Base-by-base conservation (phyloP, 176 grass and related monocot species). In the Areca catechu region DNA sequence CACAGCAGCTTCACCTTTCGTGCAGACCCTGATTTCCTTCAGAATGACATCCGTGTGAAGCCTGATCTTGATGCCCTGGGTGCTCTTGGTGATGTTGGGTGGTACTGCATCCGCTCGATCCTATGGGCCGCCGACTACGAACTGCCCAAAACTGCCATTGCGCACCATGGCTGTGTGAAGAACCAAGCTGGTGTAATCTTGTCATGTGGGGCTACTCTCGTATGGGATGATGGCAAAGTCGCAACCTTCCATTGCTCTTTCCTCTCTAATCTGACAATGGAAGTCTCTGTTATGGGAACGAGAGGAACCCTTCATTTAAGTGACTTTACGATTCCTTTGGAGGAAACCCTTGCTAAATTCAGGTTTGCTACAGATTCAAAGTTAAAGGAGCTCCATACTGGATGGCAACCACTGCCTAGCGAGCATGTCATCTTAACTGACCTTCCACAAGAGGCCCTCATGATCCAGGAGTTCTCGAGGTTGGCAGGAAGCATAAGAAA, bases 31-130 rank as follows among this genome's bases (percentile, higher is more conserved):
- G 64, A 85, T 19, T 95, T 95, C 63, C 84, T 95, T 60, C 61
- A 72, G 30, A 95, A 86, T 73, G 82, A 95, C 48, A 89, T 89
- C 62, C 80, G 85, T 54, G 85, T 95, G 48, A 95, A 83, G 52
- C 84, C 89, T 16, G 89, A 89, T 30, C 81, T 95, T 0, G 89
- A 95, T n/a, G 81, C 81, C 27, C 76, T 95, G 52, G 84, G 85
- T 12, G 78, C 28, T 5, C 80, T 95, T 1, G 89, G 89, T 0
- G 89, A 95, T 61, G 61, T 12, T 1, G 81, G 84, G 22, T 95
- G 89, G 89, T 95, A 86, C 72, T 85, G 84, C 77, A 95, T 85
- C 30, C 77, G 78, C 5, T 80, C 81, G 1, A 74, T 80, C 60
- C 24, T 95, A 19, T 95, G 84, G 89, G 84, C 84, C 47, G 79